These are phyloP conservation scores for Trametes gibbosa DNA, from an alignment of 768 basidiomycete genomes.

Conservation along the genomic window DNA sequence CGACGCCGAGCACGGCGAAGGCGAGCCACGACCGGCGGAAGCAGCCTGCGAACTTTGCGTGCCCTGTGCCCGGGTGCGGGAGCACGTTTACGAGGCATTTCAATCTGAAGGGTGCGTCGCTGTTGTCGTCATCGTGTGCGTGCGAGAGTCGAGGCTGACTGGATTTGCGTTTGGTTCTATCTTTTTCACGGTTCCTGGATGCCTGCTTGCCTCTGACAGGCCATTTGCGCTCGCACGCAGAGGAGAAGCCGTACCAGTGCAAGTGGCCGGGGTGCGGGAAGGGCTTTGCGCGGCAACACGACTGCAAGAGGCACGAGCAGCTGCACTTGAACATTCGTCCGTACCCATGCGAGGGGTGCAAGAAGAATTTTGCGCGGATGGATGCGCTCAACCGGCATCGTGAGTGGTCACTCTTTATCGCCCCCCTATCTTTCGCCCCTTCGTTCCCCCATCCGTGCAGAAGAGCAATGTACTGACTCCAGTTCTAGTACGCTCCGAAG, in stretches of 20 bases:
- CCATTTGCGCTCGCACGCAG: slow-evolving; percentile 93
- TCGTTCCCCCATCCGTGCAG: too few relatives aligned
- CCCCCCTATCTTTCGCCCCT: not conserved
- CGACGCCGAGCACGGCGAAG: slow-evolving; percentile 84
- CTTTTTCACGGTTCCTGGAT: not conserved
- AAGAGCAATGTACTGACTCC: not conserved
- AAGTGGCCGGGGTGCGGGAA: slow-evolving; percentile 94
- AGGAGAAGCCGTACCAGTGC: slow-evolving; percentile 93
- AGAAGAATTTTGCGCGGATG: slow-evolving; percentile 91
- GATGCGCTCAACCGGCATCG: slow-evolving; percentile 93
- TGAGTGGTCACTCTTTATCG: slow-evolving; percentile 43
- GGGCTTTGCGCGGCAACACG: slow-evolving; percentile 92
- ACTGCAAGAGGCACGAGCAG: slow-evolving; percentile 95
- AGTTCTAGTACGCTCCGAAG: slow-evolving; percentile 69
- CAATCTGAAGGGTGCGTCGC: slow-evolving; percentile 76
- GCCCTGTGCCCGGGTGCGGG: slow-evolving; percentile 93
- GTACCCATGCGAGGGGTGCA: slow-evolving; percentile 90
- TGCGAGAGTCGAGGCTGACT: slow-evolving; percentile 11
- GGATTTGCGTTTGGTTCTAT: not conserved
- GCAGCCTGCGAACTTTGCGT: slow-evolving; percentile 84
- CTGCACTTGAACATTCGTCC: slow-evolving; percentile 91
- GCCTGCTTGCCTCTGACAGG: slow-evolving; percentile 39
- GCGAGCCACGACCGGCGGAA: slow-evolving; percentile 84
- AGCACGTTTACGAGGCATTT: slow-evolving; percentile 97
- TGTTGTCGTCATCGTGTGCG: slow-evolving; percentile 11